Conservation (phyloP, 2,329 filamentous ascomycete genomes). For the Penicillium sp. region DNA sequence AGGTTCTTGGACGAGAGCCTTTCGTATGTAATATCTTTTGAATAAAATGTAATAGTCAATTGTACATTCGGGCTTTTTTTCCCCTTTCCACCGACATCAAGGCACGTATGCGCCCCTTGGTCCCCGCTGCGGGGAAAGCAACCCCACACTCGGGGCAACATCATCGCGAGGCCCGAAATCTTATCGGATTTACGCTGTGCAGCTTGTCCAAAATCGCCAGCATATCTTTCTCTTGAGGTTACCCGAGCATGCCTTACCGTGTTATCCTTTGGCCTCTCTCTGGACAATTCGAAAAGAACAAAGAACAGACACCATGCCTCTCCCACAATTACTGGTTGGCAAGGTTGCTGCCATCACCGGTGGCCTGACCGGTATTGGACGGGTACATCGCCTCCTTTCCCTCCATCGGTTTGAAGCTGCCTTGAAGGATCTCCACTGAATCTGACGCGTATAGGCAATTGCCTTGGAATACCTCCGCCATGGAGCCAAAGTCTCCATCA, state of each 20-base stretch:
- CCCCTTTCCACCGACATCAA: not conserved
- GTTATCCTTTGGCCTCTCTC: not conserved
- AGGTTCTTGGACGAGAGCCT: slow-evolving; percentile 1
- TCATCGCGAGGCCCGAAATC: slow-evolving; percentile 29
- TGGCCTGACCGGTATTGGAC: slow-evolving; percentile 79
- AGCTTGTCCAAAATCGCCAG: not conserved
- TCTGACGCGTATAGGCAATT: slow-evolving; percentile 54
- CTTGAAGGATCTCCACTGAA: not conserved
- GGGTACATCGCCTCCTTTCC: slow-evolving; percentile 34
- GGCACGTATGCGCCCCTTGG: slow-evolving; percentile 1
- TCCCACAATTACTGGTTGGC: slow-evolving; percentile 56
- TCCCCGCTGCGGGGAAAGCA: slow-evolving; percentile 17
- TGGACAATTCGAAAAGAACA: not conserved
- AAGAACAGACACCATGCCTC: slow-evolving; percentile 22
- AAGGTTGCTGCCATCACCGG: slow-evolving; percentile 86
- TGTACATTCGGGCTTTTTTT: not conserved
- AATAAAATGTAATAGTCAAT: not conserved
- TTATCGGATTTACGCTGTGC: slow-evolving; percentile 13
- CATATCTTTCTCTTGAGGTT: not conserved
- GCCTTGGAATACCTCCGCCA: slow-evolving; percentile 72
- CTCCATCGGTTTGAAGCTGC: not conserved
- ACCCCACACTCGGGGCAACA: slow-evolving; percentile 29
- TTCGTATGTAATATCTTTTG: not conserved
- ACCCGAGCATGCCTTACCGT: not conserved
- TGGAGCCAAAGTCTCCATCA: slow-evolving; percentile 73